These are phyloP conservation scores for Acanthamoeba rhysodes DNA, from an alignment of 208 protist species.

Conservation along the genomic window DNA sequence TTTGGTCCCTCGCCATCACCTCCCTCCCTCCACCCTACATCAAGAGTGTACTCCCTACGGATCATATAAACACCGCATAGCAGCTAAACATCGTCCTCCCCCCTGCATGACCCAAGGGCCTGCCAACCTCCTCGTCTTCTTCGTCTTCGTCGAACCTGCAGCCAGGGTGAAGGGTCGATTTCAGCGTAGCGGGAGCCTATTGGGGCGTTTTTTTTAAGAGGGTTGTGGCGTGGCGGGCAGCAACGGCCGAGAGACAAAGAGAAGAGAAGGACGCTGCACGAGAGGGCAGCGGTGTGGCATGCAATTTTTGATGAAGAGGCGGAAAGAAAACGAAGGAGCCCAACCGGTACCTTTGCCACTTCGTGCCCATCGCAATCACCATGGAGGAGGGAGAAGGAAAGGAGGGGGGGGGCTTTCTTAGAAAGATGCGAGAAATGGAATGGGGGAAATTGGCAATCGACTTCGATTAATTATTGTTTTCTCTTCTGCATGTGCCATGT, in stretches of 20 bases:
- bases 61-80: too few relatives aligned
- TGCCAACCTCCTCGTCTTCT: too few relatives aligned
- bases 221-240: background rate
- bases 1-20: background rate
- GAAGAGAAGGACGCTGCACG: background rate
- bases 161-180: too few relatives aligned
- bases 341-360: conserved; percentile 10
- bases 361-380: background rate
- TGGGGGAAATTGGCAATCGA: background rate
- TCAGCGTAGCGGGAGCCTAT: too few relatives aligned
- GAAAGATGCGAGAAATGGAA: conserved; percentile 8
- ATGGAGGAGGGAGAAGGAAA: background rate
- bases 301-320: conserved; percentile 64
- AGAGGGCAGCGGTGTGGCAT: conserved; percentile 39
- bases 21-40: background rate
- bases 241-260: background rate
- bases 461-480: background rate
- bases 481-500: background rate
- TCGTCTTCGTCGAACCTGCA: too few relatives aligned
- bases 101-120: too few relatives aligned
- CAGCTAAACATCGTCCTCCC: too few relatives aligned
- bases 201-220: too few relatives aligned
- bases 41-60: too few relatives aligned
- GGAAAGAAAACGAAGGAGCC: conserved; percentile 40
- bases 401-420: background rate